phyloP scores from a whole-genome alignment of 495 filamentous ascomycete genomes.

The Niebla homalea region DNA sequence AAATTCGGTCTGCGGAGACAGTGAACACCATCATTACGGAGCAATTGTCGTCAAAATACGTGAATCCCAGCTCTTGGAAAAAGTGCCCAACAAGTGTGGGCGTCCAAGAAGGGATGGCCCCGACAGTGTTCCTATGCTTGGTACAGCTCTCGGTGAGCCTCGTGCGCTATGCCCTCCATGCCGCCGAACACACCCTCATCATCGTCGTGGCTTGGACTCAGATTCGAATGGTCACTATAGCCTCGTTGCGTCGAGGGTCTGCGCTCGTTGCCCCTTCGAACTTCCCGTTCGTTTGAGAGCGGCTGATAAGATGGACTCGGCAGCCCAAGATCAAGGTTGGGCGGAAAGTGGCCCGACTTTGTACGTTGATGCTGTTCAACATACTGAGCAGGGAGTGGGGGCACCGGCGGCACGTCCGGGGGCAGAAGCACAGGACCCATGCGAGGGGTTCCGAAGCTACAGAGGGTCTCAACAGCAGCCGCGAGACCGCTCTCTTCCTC shows the following conservation, averaged over 20 bases:
- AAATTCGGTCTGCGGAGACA: constrained; percentile 18
- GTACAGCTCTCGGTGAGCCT: constrained; percentile 1
- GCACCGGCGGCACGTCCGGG: constrained; percentile 72
- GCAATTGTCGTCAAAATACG: not conserved
- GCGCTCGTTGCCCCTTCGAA: constrained; percentile 22
- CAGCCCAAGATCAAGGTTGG: constrained; percentile 38
- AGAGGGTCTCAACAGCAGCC: constrained; percentile 72
- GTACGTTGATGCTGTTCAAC: constrained; percentile 34
- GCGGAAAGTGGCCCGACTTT: constrained; percentile 20
- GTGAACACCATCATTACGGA: constrained; percentile 7
- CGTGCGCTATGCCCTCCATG: constrained; percentile 69
- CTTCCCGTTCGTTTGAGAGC: constrained; percentile 22
- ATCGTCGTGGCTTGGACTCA: constrained; percentile 81
- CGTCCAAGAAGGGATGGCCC: not conserved
- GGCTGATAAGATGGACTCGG: constrained; percentile 27
- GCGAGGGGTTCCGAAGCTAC: constrained; percentile 77
- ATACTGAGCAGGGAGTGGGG: constrained; percentile 63
- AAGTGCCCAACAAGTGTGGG: not conserved
- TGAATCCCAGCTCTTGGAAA: not conserved
- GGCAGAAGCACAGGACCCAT: constrained; percentile 56
- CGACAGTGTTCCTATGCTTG: not conserved
- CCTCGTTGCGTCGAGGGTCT: constrained; percentile 8
- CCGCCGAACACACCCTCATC: constrained; percentile 90
- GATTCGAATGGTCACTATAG: constrained; percentile 42
- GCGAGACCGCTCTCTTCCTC: constrained; percentile 74